phyloP scores from a whole-genome alignment of 176 grass and related monocot species.

The Carex cristatella region DNA sequence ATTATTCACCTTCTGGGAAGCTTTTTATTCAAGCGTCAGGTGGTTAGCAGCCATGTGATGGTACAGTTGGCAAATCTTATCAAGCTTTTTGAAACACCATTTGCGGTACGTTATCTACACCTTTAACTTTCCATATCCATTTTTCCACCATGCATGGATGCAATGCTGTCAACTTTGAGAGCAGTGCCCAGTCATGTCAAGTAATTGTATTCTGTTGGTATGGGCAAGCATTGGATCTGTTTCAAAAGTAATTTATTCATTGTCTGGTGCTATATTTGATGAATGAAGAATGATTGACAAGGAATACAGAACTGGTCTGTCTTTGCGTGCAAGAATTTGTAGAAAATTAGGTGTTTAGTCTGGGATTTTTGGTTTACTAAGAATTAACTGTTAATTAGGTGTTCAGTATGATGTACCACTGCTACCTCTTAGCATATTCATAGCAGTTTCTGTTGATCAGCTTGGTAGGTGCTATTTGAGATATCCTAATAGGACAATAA shows the following conservation, averaged over 20 bases:
- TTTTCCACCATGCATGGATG: background rate
- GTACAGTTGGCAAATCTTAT: conserved; percentile 81
- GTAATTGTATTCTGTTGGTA: background rate
- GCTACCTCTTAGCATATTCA: background rate
- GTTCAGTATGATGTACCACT: background rate
- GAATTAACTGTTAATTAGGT: background rate
- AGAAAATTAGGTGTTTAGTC: conserved; percentile 6
- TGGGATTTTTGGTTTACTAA: background rate
- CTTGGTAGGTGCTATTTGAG: background rate
- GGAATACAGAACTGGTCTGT: background rate
- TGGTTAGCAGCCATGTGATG: conserved; percentile 74
- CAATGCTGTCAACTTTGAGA: background rate
- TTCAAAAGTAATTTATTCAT: background rate
- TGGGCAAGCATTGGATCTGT: background rate
- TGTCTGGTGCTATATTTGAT: background rate
- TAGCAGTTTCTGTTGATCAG: background rate
- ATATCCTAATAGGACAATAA: background rate
- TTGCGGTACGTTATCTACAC: conserved; percentile 48
- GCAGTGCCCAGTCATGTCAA: background rate
- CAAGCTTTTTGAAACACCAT: conserved; percentile 81
- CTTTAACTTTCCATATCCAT: background rate
- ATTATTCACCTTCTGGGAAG: conserved; percentile 97
- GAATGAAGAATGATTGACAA: background rate
- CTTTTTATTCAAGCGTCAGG: conserved; percentile 67
- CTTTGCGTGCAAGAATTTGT: background rate